Conservation (phyloP, 2,329 filamentous ascomycete genomes). For the Cladophialophora exuberans region DNA sequence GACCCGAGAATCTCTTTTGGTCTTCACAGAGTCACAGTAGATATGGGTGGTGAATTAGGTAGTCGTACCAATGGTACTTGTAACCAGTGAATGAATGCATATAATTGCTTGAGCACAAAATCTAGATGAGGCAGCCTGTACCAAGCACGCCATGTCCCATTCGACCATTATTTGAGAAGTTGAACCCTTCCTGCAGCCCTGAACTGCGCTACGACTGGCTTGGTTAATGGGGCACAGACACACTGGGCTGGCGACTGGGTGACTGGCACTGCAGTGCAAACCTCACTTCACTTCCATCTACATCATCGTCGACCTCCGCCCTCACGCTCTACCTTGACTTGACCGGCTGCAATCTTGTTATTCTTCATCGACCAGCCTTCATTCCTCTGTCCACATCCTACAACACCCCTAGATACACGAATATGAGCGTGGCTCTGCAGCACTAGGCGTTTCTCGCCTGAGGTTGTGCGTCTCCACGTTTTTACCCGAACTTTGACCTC, state of each 20-base stretch:
- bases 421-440: slow-evolving; percentile 11
- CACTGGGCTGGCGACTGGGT: not conserved
- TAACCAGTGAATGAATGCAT: no score
- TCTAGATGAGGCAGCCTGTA: slow-evolving; percentile 1
- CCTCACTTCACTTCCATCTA: slow-evolving; percentile 18
- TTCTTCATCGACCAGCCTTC: slow-evolving; percentile 2
- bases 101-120: no score
- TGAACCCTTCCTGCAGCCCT: slow-evolving; percentile 8
- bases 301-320: slow-evolving; percentile 15
- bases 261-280: slow-evolving; percentile 10
- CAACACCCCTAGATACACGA: not conserved
- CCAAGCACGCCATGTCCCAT: slow-evolving; percentile 1
- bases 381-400: slow-evolving; percentile 6
- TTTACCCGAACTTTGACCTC: slow-evolving; percentile 20
- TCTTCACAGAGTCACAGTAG: no score
- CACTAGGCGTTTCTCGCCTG: slow-evolving; percentile 18
- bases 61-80: no score
- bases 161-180: not conserved
- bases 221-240: slow-evolving; percentile 11
- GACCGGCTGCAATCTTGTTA: slow-evolving; percentile 9
- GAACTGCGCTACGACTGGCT: slow-evolving; percentile 12
- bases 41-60: no score
- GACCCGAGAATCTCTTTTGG: not conserved
- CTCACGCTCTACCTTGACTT: slow-evolving; percentile 7
- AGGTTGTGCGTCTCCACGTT: slow-evolving; percentile 27